These are phyloP conservation scores for Paraphoma sp. DNA, from an alignment of 2,329 filamentous ascomycete genomes.

Conservation along the genomic window DNA sequence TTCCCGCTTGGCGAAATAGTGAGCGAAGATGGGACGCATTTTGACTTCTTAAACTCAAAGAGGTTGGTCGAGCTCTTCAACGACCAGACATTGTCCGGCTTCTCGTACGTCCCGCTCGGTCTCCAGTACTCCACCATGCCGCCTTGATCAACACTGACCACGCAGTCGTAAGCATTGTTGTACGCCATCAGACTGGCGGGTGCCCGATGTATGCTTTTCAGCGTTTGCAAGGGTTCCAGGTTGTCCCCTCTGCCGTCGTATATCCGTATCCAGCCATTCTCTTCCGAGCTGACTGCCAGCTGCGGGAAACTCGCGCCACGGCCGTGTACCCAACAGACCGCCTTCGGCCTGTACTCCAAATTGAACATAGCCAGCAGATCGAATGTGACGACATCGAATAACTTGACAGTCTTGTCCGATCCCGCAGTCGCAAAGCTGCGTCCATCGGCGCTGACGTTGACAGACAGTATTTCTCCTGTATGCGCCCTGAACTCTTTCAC, in stretches of 20 bases:
- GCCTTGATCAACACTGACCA: conserved; percentile 84
- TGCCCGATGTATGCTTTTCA: conserved; percentile 80
- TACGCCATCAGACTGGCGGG: conserved; percentile 86
- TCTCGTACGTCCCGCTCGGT: conserved; percentile 80
- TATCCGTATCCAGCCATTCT: conserved; percentile 75
- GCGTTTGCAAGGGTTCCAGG: conserved; percentile 74
- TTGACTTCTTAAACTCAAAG: conserved; percentile 95
- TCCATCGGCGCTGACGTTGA: conserved; percentile 87
- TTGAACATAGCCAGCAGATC: conserved; percentile 69
- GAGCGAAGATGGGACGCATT: conserved; percentile 80
- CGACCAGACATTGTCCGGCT: conserved; percentile 88
- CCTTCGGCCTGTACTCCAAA: conserved; percentile 76
- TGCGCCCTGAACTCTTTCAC: conserved; percentile 98
- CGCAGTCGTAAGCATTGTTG: conserved; percentile 88
- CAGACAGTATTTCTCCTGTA: conserved; percentile 79
- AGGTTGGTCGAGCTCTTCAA: conserved; percentile 93
- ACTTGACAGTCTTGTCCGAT: conserved; percentile 77
- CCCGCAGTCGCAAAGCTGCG: conserved; percentile 92
- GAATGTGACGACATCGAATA: conserved; percentile 81
- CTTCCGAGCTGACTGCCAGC: conserved; percentile 81
- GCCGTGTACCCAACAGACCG: conserved; percentile 87
- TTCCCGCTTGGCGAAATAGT: conserved; percentile 85
- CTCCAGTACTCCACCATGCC: conserved; percentile 99
- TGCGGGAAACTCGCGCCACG: conserved; percentile 87
- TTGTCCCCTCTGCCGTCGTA: conserved; percentile 91